Conservation (phyloP, 2,329 filamentous ascomycete species). For the Penicillium digitatum region DNA sequence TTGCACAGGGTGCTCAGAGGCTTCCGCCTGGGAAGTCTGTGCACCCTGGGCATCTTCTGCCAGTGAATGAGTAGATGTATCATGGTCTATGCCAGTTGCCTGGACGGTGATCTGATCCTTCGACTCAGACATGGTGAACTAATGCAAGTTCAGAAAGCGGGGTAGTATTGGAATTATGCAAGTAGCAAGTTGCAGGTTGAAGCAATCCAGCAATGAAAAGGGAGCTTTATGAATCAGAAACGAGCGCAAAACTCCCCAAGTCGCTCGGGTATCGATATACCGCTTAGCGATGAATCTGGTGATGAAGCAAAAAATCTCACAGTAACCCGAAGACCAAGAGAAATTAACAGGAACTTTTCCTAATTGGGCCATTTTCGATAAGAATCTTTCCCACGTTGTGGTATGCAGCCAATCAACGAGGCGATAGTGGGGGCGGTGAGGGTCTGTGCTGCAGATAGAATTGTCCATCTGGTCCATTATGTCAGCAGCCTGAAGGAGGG, state of each 20-base stretch:
- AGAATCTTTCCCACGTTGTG: constrained; percentile 4
- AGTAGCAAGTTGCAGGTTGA: constrained; percentile 6
- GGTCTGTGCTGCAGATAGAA: constrained; percentile 5
- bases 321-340: not conserved
- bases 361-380: constrained; percentile 15
- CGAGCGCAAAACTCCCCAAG: constrained; percentile 58
- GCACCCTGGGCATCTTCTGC: constrained; percentile 19
- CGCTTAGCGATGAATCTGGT: not conserved
- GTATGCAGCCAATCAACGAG: not conserved
- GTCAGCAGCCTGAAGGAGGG: constrained; percentile 1
- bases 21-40: constrained; percentile 13
- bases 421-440: constrained; percentile 7
- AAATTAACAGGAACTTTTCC: constrained; percentile 23
- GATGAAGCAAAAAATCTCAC: constrained; percentile 5
- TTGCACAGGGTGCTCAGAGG: constrained; percentile 12
- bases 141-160: constrained; percentile 11
- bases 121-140: constrained; percentile 26
- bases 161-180: constrained; percentile 3
- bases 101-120: constrained; percentile 27
- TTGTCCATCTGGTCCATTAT: not conserved
- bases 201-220: constrained; percentile 6
- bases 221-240: constrained; percentile 48
- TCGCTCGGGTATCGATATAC: constrained; percentile 45
- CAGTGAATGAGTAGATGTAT: constrained; percentile 14
- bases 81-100: constrained; percentile 12